Conservation (phyloP, 495 filamentous ascomycete genomes). For the Symbiotaphrina buchneri region DNA sequence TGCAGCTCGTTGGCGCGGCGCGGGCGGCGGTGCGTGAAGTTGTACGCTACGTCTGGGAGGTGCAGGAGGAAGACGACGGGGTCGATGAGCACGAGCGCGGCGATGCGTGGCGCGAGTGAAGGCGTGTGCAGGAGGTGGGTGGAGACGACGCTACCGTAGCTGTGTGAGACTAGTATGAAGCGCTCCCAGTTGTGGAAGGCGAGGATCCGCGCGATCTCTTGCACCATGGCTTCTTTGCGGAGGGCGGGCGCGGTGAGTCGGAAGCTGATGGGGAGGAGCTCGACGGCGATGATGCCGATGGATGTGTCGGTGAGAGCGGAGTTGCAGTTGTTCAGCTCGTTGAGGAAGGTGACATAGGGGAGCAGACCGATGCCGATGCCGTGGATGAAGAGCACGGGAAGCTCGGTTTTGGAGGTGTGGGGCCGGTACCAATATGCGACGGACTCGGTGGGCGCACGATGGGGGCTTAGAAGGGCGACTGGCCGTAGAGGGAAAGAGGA, state of each 20-base stretch:
- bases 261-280: slow-evolving; percentile 37
- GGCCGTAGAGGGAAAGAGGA: slow-evolving; percentile 29
- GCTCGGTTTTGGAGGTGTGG: slow-evolving; percentile 26
- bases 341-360: slow-evolving; percentile 33
- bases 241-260: slow-evolving; percentile 30
- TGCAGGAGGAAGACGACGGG: slow-evolving; percentile 43
- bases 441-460: slow-evolving; percentile 20
- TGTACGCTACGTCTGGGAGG: slow-evolving; percentile 46
- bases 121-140: slow-evolving; percentile 32
- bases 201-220: slow-evolving; percentile 26
- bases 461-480: slow-evolving; percentile 16
- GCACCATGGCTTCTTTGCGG: slow-evolving; percentile 20
- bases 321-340: slow-evolving; percentile 16
- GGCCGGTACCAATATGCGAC: slow-evolving; percentile 41
- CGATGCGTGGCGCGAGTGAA: slow-evolving; percentile 17
- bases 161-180: slow-evolving; percentile 28
- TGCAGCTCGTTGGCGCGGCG: slow-evolving; percentile 34
- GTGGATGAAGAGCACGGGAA: slow-evolving; percentile 42
- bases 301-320: slow-evolving; percentile 9
- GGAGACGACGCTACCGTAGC: slow-evolving; percentile 32
- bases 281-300: slow-evolving; percentile 39
- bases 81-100: slow-evolving; percentile 31
- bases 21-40: slow-evolving; percentile 35
- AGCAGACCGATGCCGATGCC: slow-evolving; percentile 49
- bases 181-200: slow-evolving; percentile 26